Conservation (phyloP, 2,329 filamentous ascomycete genomes). For the Furcasterigmium sp. region DNA sequence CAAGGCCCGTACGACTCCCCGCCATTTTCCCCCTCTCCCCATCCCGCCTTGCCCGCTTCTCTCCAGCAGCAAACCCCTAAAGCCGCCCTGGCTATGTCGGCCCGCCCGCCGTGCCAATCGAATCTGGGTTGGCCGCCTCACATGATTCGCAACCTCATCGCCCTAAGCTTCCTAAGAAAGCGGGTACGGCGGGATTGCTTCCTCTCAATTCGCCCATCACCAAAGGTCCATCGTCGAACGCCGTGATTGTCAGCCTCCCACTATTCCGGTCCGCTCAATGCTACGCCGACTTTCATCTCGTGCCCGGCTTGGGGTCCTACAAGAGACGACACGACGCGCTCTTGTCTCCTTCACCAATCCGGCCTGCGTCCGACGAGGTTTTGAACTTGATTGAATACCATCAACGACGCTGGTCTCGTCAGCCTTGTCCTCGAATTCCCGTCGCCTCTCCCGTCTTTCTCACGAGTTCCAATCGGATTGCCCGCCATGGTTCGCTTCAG, state of each 20-base stretch:
- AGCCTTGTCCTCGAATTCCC: not conserved
- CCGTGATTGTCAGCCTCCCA: slow-evolving; percentile 2
- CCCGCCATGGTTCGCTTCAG: slow-evolving; percentile 25
- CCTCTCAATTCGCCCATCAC: slow-evolving; percentile 1
- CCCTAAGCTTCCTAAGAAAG: slow-evolving; percentile 3
- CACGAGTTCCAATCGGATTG: slow-evolving; percentile 1
- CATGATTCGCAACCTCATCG: slow-evolving; percentile 3
- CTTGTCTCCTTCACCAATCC: slow-evolving; percentile 1
- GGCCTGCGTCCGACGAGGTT: not conserved
- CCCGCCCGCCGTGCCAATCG: slow-evolving; percentile 4
- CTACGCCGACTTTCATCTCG: not conserved
- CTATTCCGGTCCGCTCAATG: not conserved
- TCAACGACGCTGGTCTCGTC: not conserved
- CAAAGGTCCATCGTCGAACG: not conserved
- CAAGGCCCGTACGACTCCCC: not conserved
- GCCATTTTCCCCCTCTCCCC: not conserved
- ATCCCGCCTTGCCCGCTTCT: not conserved
- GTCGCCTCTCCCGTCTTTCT: not conserved
- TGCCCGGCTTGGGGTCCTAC: slow-evolving; percentile 2
- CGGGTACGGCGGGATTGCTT: slow-evolving; percentile 5
- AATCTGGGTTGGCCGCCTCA: not conserved
- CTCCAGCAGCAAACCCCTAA: slow-evolving; percentile 1
- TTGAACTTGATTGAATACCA: not conserved
- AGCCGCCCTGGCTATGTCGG: slow-evolving; percentile 3
- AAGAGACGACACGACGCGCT: slow-evolving; percentile 3